Evolutionary conservation across 2,329 filamentous ascomycete species (phyloP).

Genomic region (Samsoniella hepiali): DNA sequence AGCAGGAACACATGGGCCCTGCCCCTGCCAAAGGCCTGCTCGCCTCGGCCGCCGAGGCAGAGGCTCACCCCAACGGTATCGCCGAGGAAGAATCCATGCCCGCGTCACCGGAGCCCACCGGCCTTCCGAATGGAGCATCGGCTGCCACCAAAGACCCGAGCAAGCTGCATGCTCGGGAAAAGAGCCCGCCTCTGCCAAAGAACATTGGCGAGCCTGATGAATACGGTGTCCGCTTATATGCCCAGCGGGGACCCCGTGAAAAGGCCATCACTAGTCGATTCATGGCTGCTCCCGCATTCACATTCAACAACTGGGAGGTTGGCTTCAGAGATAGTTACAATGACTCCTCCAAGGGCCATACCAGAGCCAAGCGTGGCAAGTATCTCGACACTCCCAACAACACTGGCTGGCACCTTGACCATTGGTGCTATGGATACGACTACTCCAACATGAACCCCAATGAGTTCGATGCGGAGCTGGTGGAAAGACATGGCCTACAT

Average conservation of each 20-base stretch:
- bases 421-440: conserved; percentile 52
- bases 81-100: conserved; percentile 36
- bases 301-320: conserved; percentile 53
- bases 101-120: conserved; percentile 35
- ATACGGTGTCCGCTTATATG: conserved; percentile 47
- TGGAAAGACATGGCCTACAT: conserved; percentile 50
- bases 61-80: conserved; percentile 33
- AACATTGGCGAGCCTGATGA: conserved; percentile 47
- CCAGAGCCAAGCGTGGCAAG: conserved; percentile 50
- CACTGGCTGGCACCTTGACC: conserved; percentile 53
- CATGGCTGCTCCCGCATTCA: conserved; percentile 44
- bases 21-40: conserved; percentile 39
- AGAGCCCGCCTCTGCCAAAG: conserved; percentile 38
- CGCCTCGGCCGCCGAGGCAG: conserved; percentile 37
- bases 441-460: conserved; percentile 45
- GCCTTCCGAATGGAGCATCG: conserved; percentile 28
- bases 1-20: conserved; percentile 29
- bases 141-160: conserved; percentile 28
- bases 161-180: conserved; percentile 34
- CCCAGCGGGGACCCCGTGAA: conserved; percentile 38
- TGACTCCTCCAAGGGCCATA: conserved; percentile 51
- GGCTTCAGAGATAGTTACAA: conserved; percentile 59
- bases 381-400: conserved; percentile 54
- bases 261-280: conserved; percentile 52
- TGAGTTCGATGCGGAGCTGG: conserved; percentile 49